A percentile compares a stretch with the other conserved stretches of the same genome.
Evolutionary conservation across 148 eudicot species (phyloP).

Genomic region (Camellia japonica): DNA sequence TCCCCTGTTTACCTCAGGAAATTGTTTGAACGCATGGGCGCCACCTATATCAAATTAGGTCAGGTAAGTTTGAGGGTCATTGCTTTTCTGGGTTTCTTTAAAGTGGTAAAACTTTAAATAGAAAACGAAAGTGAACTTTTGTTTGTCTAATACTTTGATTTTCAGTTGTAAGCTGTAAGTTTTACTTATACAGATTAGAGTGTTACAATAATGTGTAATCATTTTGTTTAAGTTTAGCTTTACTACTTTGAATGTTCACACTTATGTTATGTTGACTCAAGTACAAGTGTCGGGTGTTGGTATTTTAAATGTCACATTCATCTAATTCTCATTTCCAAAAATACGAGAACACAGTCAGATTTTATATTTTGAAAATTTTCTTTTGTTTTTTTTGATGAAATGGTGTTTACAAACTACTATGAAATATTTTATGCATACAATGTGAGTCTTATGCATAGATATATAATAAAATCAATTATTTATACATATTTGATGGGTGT

Average conservation of each 20-base stretch:
- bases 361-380: too few species aligned
- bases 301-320: not conserved
- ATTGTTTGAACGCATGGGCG: slow-evolving; percentile 97
- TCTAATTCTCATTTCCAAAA: too few species aligned
- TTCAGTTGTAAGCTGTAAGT: not conserved
- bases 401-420: too few species aligned
- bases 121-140: not conserved
- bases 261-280: too few species aligned
- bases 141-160: not conserved
- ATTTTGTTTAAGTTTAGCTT: not conserved
- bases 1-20: slow-evolving; percentile 87
- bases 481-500: too few species aligned
- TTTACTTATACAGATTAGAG: not conserved
- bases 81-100: slow-evolving; percentile 3
- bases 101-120: not conserved
- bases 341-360: too few species aligned
- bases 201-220: not conserved
- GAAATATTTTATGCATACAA: too few species aligned
- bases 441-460: too few species aligned
- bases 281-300: not conserved
- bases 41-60: slow-evolving; percentile 94
- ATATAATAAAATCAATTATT: too few species aligned
- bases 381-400: too few species aligned
- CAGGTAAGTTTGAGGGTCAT: slow-evolving; percentile 51
- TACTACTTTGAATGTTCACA: not conserved